These are phyloP conservation scores for Emericellopsis terricola DNA, from an alignment of 495 filamentous ascomycete species.

Conservation along the genomic window DNA sequence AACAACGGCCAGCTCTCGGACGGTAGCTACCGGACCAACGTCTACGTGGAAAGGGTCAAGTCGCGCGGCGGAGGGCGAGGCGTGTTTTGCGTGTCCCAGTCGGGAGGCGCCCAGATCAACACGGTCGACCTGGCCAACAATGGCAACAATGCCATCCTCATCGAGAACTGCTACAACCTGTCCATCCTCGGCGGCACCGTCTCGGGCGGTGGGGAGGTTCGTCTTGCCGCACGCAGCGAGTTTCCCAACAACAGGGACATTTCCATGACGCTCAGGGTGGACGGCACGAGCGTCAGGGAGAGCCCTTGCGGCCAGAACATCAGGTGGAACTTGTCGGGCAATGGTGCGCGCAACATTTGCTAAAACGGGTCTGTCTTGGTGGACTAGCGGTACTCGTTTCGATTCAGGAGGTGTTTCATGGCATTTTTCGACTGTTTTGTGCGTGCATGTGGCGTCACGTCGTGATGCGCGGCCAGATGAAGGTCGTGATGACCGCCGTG, in stretches of 20 bases:
- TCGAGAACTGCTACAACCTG: conserved; percentile 30
- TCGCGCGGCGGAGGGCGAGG: conserved; percentile 28
- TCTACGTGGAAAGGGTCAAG: conserved; percentile 22
- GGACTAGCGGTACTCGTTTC: too few species aligned
- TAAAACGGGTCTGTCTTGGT: too few species aligned
- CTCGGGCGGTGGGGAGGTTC: conserved; percentile 25
- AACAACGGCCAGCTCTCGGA: conserved; percentile 20
- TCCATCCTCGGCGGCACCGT: conserved; percentile 22
- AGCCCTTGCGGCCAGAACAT: conserved; percentile 23
- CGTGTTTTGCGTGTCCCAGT: conserved; percentile 28
- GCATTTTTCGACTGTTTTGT: too few species aligned
- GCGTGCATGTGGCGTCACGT: too few species aligned
- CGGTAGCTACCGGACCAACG: conserved; percentile 22
- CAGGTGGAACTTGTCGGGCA: conserved; percentile 20
- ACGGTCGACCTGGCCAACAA: conserved; percentile 21
- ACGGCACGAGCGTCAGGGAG: conserved; percentile 22
- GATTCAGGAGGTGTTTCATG: too few species aligned
- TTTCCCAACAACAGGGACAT: conserved; percentile 25
- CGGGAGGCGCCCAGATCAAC: conserved; percentile 19
- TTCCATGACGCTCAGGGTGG: conserved; percentile 18
- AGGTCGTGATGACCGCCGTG: too few species aligned
- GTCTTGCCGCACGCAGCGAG: conserved; percentile 20
- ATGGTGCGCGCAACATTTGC: conserved; percentile 15
- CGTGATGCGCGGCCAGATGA: too few species aligned
- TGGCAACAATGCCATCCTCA: conserved; percentile 27